Evolutionary conservation across 495 filamentous ascomycete genomes (phyloP), one percentile per base, ranked within the genome.

Genomic region (Tuber indicum): DNA sequence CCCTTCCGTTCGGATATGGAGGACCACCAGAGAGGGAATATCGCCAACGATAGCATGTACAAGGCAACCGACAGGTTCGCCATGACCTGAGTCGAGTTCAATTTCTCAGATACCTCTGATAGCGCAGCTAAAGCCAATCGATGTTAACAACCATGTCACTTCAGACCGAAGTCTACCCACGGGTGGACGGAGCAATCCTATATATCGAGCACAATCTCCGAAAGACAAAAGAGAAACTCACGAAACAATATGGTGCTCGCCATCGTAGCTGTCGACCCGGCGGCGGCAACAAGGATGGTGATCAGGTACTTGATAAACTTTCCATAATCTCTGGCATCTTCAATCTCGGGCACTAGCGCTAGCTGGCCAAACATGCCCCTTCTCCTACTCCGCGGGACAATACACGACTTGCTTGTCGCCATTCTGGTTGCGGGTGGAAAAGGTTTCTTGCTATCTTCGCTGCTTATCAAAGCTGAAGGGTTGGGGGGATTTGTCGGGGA

Each of bases 1-100:
- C 95, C 95, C 5, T 93, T 84, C 6, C 89, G 88, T 84, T 98
- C 95, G 17, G 92, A 94, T 83, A 97, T 96, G 4, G 90, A 91
- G 3, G 92, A 96, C 94, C 94, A 97, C 93, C 94, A 98, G 8
- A 98, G 88, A 2, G 94, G 94, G 77, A 94, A 97, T 42, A 97
- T 93, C 26, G 91, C 89, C 93, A 97, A 96, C 74, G 89, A 86
- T 10, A 97, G 87, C 94, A 97, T 95, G 83, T 96, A 97, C 72
- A 97, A 84, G 3, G 94, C 92, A 16, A 96, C 91, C 8, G 92
- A 91, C 70, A 97, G 81, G 82, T 97, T 97, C 41, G 93, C 90
- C 44, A 94, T 86, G 1, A 92, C 91, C n/a, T 89, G 83, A 0
- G 89, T 89, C 32, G 91, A 86, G 72, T 90, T 73, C 42, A 97